Conservation (phyloP, 345 rosid genomes). For the Aurinia saxatilis region DNA sequence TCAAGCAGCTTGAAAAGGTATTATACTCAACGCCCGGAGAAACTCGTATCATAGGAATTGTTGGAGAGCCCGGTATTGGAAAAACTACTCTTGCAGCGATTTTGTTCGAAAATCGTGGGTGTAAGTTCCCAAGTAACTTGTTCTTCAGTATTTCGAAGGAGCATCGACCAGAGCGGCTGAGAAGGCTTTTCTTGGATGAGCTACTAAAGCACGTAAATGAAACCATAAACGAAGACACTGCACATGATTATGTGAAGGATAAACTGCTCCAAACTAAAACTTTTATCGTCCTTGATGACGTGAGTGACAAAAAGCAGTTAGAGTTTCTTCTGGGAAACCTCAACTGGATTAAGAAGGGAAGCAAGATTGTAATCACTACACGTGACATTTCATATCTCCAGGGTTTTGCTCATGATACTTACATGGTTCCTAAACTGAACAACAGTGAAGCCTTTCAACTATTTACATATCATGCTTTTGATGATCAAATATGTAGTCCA, state of each 20-base stretch:
- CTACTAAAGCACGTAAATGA: too few relatives aligned
- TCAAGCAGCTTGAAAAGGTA: neutral
- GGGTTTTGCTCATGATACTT: neutral
- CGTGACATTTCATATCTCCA: constrained; percentile 1
- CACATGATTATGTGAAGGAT: neutral
- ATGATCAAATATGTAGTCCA: neutral
- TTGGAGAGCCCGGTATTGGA: neutral
- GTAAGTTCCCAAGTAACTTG: neutral
- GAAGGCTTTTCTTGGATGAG: too few relatives aligned
- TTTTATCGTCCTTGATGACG: neutral
- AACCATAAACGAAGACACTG: neutral
- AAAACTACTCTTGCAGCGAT: neutral
- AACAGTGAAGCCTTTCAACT: neutral
- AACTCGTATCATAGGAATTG: neutral
- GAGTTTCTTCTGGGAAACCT: neutral
- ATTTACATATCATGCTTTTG: constrained; percentile 4
- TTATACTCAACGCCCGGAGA: too few relatives aligned
- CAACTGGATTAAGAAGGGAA: constrained; percentile 10
- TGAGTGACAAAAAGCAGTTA: neutral
- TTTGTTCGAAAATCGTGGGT: neutral
- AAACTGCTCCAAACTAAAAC: neutral
- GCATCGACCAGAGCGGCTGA: too few relatives aligned
- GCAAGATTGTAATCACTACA: too few relatives aligned
- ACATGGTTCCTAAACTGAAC: neutral
- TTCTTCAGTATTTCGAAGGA: too few relatives aligned